phyloP scores from a whole-genome alignment of 371 early-diverging fungal species.

The Actinomortierella wolfii region DNA sequence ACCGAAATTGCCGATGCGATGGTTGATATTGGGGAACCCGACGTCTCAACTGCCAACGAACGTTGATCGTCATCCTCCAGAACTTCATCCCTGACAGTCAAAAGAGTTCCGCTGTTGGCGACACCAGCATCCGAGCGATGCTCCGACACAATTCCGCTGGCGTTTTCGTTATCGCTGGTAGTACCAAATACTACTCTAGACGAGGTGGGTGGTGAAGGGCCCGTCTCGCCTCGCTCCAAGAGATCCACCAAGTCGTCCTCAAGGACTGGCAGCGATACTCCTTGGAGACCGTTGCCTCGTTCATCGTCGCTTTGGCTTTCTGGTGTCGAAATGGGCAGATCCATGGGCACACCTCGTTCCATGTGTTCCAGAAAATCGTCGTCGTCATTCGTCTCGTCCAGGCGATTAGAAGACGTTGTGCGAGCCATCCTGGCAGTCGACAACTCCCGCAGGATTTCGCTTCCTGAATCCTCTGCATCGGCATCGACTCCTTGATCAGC shows the following conservation, averaged over 20 bases:
- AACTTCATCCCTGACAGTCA: no score
- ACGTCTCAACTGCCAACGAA: no score
- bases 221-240: slow-evolving; percentile 38
- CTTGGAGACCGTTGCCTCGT: no score
- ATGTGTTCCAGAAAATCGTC: slow-evolving; percentile 43
- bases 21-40: no score
- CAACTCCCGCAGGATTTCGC: slow-evolving; percentile 31
- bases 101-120: no score
- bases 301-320: slow-evolving; percentile 25
- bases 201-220: neutral
- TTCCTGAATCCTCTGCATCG: slow-evolving; percentile 18
- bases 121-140: no score
- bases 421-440: slow-evolving; percentile 26
- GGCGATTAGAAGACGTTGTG: slow-evolving; percentile 27
- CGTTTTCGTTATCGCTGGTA: no score
- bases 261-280: slow-evolving; percentile 8
- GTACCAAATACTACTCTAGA: no score
- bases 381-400: slow-evolving; percentile 37
- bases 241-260: slow-evolving; percentile 31
- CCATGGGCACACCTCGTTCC: slow-evolving; percentile 45
- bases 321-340: slow-evolving; percentile 37
- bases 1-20: no score
- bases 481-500: no score
- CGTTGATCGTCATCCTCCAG: no score
- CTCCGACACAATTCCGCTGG: no score